These are phyloP conservation scores for Clausena lansium DNA, from an alignment of 345 rosid species.

Conservation along the genomic window DNA sequence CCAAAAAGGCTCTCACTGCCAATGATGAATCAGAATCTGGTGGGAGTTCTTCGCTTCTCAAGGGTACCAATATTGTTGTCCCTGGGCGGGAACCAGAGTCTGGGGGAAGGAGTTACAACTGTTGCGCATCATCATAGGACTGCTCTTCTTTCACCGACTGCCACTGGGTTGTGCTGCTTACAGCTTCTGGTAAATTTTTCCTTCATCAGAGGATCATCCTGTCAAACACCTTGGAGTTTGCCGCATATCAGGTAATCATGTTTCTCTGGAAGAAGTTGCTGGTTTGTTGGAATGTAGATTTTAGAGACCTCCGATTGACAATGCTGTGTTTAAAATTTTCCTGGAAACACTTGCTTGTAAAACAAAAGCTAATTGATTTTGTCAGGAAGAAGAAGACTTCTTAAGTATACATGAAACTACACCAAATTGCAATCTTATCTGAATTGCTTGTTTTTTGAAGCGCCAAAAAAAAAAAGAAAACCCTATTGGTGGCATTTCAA, in stretches of 20 bases:
- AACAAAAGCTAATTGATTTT: not conserved
- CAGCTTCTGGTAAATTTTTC: conserved; percentile 13
- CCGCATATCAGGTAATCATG: not conserved
- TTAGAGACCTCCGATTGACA: not conserved
- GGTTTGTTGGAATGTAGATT: conserved; percentile 5
- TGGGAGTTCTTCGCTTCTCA: conserved; percentile 49
- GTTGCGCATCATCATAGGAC: conserved; percentile 38
- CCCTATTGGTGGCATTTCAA: not conserved
- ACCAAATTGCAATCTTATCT: not conserved
- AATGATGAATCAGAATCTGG: conserved; percentile 48
- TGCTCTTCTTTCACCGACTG: not conserved
- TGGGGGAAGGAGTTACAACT: conserved; percentile 23
- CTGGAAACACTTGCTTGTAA: conserved; percentile 7
- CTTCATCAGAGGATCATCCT: not conserved
- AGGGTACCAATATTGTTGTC: conserved; percentile 42
- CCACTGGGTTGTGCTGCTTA: not conserved
- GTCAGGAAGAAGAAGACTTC: not conserved
- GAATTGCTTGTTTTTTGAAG: not conserved
- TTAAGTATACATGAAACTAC: not conserved
- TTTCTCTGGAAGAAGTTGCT: conserved; percentile 7
- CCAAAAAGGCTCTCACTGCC: conserved; percentile 52
- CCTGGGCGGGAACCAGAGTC: conserved; percentile 37
- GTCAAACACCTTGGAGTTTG: not conserved
- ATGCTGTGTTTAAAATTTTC: not conserved
- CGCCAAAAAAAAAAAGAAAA: not conserved